These are phyloP conservation scores for Candida orba DNA, from an alignment of 805 yeast species.

Conservation along the genomic window DNA sequence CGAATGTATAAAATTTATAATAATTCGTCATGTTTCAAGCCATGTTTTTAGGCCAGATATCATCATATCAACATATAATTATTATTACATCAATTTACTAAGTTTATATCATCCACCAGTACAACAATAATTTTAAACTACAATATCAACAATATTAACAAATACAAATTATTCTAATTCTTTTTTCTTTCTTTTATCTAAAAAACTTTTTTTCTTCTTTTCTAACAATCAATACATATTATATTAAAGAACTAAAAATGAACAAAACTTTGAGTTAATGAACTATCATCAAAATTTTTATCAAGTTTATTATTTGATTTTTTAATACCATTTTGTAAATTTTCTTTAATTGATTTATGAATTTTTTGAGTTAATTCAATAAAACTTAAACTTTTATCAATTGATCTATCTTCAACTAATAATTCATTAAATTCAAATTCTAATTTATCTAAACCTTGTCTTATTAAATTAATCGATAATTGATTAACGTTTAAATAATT, in stretches of 20 bases:
- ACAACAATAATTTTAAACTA: no score
- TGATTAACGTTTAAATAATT: conserved; percentile 28
- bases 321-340: conserved; percentile 38
- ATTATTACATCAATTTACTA: no score
- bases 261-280: conserved; percentile 1
- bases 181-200: no score
- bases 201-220: no score
- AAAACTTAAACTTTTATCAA: conserved; percentile 48
- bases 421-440: conserved; percentile 40
- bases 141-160: no score
- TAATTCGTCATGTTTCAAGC: no score
- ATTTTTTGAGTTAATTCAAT: conserved; percentile 60
- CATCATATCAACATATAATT: no score
- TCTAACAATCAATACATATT: no score
- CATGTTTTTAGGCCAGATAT: no score
- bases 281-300: background rate
- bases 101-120: no score
- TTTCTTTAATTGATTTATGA: conserved; percentile 55
- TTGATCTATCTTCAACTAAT: conserved; percentile 67
- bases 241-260: background rate
- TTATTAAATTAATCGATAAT: conserved; percentile 48
- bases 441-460: conserved; percentile 55
- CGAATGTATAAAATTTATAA: no score
- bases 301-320: background rate
- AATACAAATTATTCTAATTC: no score